Percentiles rank a stretch among this genome's conserved stretches.
phyloP scores from a whole-genome alignment of 495 filamentous ascomycete genomes.

The Penicillium odoratum region DNA sequence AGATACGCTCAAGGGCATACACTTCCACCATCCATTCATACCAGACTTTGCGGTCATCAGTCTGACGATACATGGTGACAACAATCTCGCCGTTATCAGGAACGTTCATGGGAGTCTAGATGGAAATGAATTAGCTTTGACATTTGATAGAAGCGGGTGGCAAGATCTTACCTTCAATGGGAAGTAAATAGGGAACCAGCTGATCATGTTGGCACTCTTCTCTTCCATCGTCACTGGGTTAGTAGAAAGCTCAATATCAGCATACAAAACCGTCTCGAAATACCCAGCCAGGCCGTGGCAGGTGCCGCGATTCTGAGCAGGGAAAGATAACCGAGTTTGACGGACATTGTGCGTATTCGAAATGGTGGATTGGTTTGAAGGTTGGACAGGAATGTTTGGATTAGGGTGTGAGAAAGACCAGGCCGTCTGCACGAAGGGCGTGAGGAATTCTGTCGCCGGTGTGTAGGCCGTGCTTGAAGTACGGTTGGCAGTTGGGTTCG shows the following conservation, averaged over 20 bases:
- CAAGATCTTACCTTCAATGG: slow-evolving; percentile 73
- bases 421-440: slow-evolving; percentile 42
- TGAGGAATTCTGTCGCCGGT: slow-evolving; percentile 31
- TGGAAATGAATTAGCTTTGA: neutral
- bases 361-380: slow-evolving; percentile 34
- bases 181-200: slow-evolving; percentile 99
- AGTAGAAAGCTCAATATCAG: slow-evolving; percentile 82
- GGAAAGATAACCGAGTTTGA: slow-evolving; percentile 71
- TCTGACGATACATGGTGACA: slow-evolving; percentile 91
- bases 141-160: neutral
- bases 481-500: slow-evolving; percentile 21
- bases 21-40: slow-evolving; percentile 97
- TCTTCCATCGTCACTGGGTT: slow-evolving; percentile 87
- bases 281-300: slow-evolving; percentile 92
- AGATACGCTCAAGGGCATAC: slow-evolving; percentile 53
- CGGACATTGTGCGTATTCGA: slow-evolving; percentile 88
- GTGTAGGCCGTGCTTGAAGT: slow-evolving; percentile 32
- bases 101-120: slow-evolving; percentile 80
- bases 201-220: slow-evolving; percentile 96
- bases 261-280: slow-evolving; percentile 91
- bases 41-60: slow-evolving; percentile 95
- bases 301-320: slow-evolving; percentile 69
- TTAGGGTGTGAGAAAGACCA: slow-evolving; percentile 54
- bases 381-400: slow-evolving; percentile 38
- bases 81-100: slow-evolving; percentile 82